Evolutionary conservation across 2,329 filamentous ascomycete species (phyloP), one percentile per base, ranked within the genome.

Genomic region (Ophiocordyceps robertsii): DNA sequence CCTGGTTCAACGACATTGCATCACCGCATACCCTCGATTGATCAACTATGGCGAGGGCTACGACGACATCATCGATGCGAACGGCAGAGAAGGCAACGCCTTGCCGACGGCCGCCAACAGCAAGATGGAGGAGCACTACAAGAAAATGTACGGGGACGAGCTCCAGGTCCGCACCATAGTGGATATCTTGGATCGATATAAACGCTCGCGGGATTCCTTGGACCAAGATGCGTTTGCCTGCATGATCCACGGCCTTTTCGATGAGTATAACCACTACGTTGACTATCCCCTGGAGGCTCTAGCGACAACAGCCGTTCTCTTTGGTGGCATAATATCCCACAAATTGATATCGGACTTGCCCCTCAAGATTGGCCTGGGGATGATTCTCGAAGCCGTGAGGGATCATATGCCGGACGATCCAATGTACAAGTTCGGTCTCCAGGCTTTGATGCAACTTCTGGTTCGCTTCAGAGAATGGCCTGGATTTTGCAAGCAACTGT

Each of bases 391-490:
- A 60, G 87, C 92, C 12, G 88, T 98, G 21, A 76, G 86, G 49
- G 88, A 95, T 49, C 86, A 92, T 54, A 67, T 74, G 29, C 78
- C 84, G 1, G 84, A 93, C 29, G 80, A 89, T 46, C 80, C 86
- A 1, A 96, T 98, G 92, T 96, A 92, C 68, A 95, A 95, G 55
- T 98, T 98, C 57, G 92, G 93, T 11, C 73, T 98, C 12, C 92
- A 98, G 59, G 92, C 92, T 14, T 73, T 98, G 46, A 82, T 95
- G 58, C 88, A 96, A 60, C 75, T 96, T 42, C 80, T 87, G 43
- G 73, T 77, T 33, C 79, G 92, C 35, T 77, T 98, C 39, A 73
- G 79, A 5, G 92, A 98, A 57, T 98, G 92, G 92, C 87, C 88
- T n/a, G 85, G 84, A 2, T 93, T 95, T 54, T 96, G 90, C 59